Evolutionary conservation across 2,329 filamentous ascomycete genomes (phyloP), one percentile per base, ranked within the genome.

Genomic region (Colletotrichum sp.): DNA sequence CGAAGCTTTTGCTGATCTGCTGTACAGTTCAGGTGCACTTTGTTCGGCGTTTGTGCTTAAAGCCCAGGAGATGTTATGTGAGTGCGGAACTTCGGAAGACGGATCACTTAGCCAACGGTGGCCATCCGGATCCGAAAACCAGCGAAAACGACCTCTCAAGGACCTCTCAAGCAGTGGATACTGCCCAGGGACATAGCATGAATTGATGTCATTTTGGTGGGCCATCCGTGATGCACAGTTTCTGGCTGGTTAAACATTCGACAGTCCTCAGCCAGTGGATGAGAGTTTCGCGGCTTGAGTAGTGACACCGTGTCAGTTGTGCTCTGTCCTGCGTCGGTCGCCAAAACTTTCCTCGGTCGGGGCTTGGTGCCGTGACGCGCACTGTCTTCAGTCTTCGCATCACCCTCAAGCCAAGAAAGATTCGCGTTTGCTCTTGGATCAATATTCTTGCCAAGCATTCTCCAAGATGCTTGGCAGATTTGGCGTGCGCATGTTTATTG

Each of bases 1-100:
- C 73, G 69, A 75, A 75, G 69, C 69, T 75, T 73, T 72, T 68
- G 69, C 70, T 64, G 44, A 68, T 75, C 70, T 68, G 16, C 26
- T 75, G 16, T 60, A 10, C 39, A 48, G 63, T 64, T 68, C 57
- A 18, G 57, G 22, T 30, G 10, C 59, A n/a, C 16, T 55, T 26
- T 52, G 34, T 52, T 59, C 34, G 28, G 30, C 28, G 16, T n/a
- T 24, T 44, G 66, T 64, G 62, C 22, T 65, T 59, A 28, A 32
- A 30, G 34, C 26, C 52, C 32, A 39, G 68, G 59, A 30, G 15
- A 28, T 26, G 32, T 10, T 15, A 22, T 52, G 66, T 26, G 9
- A 57, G 5, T n/a, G 59, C 30, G 59, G 59, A 62, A 62, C n/a
- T 62, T 62, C 59, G 59, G 59, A 62, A 62, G 22, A 59, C 22